Conservation (phyloP, 805 yeast species). For the Osmozyma mogii region DNA sequence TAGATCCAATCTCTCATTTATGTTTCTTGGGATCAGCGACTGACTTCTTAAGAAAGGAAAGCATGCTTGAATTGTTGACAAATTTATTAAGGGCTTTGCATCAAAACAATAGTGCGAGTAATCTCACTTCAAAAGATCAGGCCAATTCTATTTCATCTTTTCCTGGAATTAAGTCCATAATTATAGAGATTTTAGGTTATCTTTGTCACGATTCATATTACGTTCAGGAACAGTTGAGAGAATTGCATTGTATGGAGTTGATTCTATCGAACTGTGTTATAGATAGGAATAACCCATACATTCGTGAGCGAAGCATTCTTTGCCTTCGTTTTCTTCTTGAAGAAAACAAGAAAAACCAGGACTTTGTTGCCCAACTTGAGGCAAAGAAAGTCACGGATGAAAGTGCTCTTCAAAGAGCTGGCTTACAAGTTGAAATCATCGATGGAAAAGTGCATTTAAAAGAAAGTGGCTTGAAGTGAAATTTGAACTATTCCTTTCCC, state of each 20-base stretch:
- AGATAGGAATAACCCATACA: constrained; percentile 83
- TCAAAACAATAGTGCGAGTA: too few species aligned
- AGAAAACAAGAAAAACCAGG: constrained; percentile 63
- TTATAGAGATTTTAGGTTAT: constrained; percentile 59
- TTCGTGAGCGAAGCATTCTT: constrained; percentile 75
- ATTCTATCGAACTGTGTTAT: constrained; percentile 75
- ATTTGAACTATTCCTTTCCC: constrained; percentile 4
- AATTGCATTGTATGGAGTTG: constrained; percentile 58
- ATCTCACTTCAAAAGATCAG: neutral
- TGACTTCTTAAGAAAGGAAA: too few species aligned
- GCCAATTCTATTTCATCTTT: constrained; percentile 19
- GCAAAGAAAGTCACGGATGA: constrained; percentile 61
- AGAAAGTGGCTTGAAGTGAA: constrained; percentile 3
- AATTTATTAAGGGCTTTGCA: too few species aligned
- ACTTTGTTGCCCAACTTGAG: constrained; percentile 67
- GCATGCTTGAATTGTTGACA: too few species aligned
- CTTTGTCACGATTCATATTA: constrained; percentile 43
- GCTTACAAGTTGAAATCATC: constrained; percentile 64
- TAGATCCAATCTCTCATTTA: too few species aligned
- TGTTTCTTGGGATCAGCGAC: too few species aligned
- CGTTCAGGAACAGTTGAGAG: constrained; percentile 63
- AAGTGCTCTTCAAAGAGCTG: constrained; percentile 55
- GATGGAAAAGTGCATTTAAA: constrained; percentile 64
- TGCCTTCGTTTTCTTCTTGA: constrained; percentile 65
- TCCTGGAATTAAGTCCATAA: constrained; percentile 59